These are phyloP conservation scores for Neurospora sp. DNA, from an alignment of 495 filamentous ascomycete genomes.

Conservation along the genomic window DNA sequence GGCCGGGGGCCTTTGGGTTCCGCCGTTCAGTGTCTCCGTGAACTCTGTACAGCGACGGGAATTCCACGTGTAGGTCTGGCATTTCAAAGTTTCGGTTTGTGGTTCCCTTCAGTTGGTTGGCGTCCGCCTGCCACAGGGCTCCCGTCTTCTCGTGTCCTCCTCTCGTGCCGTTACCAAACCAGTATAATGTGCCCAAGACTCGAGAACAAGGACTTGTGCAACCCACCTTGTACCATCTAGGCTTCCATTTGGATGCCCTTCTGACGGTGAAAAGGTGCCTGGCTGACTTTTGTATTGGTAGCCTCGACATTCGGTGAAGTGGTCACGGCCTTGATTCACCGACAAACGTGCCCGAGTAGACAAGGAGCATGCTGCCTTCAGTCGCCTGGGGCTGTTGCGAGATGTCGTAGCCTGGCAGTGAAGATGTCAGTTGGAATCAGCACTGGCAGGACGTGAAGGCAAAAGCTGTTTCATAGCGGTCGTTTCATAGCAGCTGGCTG, in stretches of 20 bases:
- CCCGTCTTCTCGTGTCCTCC: not conserved
- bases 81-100: not conserved
- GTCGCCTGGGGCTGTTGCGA: not conserved
- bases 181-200: not conserved
- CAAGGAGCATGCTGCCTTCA: not conserved
- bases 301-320: not conserved
- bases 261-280: not conserved
- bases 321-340: not conserved
- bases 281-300: not conserved
- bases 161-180: too few species aligned
- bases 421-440: not conserved
- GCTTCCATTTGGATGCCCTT: not conserved
- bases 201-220: not conserved
- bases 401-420: not conserved
- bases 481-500: not conserved
- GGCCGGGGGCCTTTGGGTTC: too few species aligned
- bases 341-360: not conserved
- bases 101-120: not conserved
- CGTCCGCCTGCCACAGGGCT: not conserved
- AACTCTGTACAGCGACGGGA: not conserved
- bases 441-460: not conserved
- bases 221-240: not conserved
- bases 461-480: not conserved
- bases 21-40: not conserved
- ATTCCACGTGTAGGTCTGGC: not conserved